Evolutionary conservation across 73 alveolate genomes (phyloP).

Genomic region (Tetrahymena elliotti): DNA sequence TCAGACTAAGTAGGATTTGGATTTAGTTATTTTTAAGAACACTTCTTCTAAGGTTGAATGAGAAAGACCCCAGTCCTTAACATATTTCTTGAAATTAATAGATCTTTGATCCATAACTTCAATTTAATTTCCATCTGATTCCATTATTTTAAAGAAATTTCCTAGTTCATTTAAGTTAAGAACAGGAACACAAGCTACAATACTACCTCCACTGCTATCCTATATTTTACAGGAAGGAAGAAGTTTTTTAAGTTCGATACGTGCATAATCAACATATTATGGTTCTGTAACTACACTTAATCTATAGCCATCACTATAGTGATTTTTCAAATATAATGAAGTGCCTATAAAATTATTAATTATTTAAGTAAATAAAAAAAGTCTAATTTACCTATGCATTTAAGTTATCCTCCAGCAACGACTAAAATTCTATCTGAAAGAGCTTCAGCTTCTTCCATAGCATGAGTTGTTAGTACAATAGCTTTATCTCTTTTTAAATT

Average conservation of each 20-base stretch:
- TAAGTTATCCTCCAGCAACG: slow-evolving; percentile 83
- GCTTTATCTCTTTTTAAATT: slow-evolving; percentile 71
- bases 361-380: too few species aligned
- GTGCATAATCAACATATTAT: slow-evolving; percentile 39
- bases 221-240: slow-evolving; percentile 50
- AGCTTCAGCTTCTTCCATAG: slow-evolving; percentile 98
- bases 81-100: slow-evolving; percentile 31
- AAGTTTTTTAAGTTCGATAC: slow-evolving; percentile 29
- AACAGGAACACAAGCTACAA: slow-evolving; percentile 58
- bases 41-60: slow-evolving; percentile 87
- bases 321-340: slow-evolving; percentile 82
- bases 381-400: slow-evolving; percentile 48
- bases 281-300: slow-evolving; percentile 41
- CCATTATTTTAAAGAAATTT: slow-evolving; percentile 45
- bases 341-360: slow-evolving; percentile 56
- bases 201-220: slow-evolving; percentile 74
- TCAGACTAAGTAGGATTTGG: neutral
- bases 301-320: slow-evolving; percentile 79
- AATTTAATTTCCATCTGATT: neutral
- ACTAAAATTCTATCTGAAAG: slow-evolving; percentile 93
- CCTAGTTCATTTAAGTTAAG: slow-evolving; percentile 35
- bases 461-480: slow-evolving; percentile 90
- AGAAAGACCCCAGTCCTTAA: slow-evolving; percentile 77
- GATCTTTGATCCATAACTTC: neutral
- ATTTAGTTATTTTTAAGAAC: slow-evolving; percentile 71